Evolutionary conservation across 208 protist genomes (phyloP).

Genomic region (Wallacemonas sp.): DNA sequence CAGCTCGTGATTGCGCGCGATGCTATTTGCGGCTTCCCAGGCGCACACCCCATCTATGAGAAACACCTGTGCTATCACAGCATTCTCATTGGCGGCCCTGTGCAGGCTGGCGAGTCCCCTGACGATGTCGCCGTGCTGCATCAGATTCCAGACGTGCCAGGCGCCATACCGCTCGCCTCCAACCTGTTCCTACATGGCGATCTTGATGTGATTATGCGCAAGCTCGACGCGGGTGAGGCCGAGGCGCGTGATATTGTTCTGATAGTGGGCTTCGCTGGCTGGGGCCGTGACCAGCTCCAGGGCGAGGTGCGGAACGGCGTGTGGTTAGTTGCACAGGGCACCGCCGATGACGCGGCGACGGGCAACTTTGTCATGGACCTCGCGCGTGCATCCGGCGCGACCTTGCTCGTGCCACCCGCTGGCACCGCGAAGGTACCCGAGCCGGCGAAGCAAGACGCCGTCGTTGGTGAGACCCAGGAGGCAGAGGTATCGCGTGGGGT

Average conservation of each 20-base stretch:
- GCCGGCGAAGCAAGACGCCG: not conserved
- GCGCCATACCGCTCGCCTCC: slow-evolving; percentile 52
- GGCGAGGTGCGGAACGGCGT: slow-evolving; percentile 71
- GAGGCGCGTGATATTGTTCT: slow-evolving; percentile 65
- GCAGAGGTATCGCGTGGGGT: slow-evolving; percentile 2
- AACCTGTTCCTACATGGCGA: slow-evolving; percentile 75
- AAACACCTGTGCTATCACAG: slow-evolving; percentile 62
- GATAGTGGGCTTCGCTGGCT: slow-evolving; percentile 78
- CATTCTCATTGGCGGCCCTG: slow-evolving; percentile 80
- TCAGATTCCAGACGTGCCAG: slow-evolving; percentile 56
- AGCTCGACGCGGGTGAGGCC: slow-evolving; percentile 53
- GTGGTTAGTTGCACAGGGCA: slow-evolving; percentile 58
- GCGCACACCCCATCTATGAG: slow-evolving; percentile 61
- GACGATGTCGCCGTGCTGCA: slow-evolving; percentile 77
- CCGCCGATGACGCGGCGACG: slow-evolving; percentile 29
- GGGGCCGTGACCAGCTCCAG: slow-evolving; percentile 70
- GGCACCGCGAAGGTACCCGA: not conserved
- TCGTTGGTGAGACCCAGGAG: not conserved
- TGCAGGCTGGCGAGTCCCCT: slow-evolving; percentile 59
- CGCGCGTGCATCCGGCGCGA: slow-evolving; percentile 25
- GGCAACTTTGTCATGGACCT: slow-evolving; percentile 60
- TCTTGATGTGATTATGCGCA: slow-evolving; percentile 60
- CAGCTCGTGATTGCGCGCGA: slow-evolving; percentile 49
- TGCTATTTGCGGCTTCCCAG: slow-evolving; percentile 8
- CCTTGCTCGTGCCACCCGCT: not conserved